Percentiles rank a stretch among this genome's conserved stretches.
Conservation (phyloP, 2,329 filamentous ascomycete species). For the Lachnellula arida region DNA sequence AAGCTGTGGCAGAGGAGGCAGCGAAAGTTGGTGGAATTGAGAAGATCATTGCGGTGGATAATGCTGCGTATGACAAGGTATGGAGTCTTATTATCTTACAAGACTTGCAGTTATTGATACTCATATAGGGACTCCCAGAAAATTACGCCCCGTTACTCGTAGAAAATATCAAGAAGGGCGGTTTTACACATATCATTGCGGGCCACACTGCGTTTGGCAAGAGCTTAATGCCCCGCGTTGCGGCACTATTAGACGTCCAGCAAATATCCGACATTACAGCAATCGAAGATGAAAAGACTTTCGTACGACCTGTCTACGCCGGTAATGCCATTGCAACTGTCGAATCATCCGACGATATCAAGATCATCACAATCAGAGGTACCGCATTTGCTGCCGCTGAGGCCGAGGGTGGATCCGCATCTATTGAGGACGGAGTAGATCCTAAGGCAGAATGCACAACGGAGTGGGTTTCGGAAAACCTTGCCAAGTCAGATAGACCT, state of each 20-base stretch:
- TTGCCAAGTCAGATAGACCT: conserved; percentile 88
- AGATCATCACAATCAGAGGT: conserved; percentile 87
- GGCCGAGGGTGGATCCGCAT: conserved; percentile 66
- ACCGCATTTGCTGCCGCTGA: conserved; percentile 81
- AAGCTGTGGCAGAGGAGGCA: conserved; percentile 72
- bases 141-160: conserved; percentile 90
- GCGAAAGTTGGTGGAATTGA: conserved; percentile 87
- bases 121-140: conserved; percentile 72
- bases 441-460: conserved; percentile 68
- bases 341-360: conserved; percentile 79
- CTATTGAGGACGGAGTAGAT: conserved; percentile 77
- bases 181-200: conserved; percentile 86
- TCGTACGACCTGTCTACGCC: conserved; percentile 94
- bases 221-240: conserved; percentile 85
- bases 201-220: conserved; percentile 96
- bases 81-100: conserved; percentile 3
- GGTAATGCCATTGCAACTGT: conserved; percentile 97
- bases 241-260: conserved; percentile 85
- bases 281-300: conserved; percentile 87
- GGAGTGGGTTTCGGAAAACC: conserved; percentile 91
- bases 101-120: conserved; percentile 6
- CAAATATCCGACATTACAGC: conserved; percentile 88
- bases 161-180: conserved; percentile 95
- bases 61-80: conserved; percentile 87
- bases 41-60: conserved; percentile 87